Percentiles rank a stretch among this genome's conserved stretches.
These are phyloP conservation scores for Cocos nucifera DNA, from an alignment of 176 grass and related monocot genomes.

Conservation along the genomic window DNA sequence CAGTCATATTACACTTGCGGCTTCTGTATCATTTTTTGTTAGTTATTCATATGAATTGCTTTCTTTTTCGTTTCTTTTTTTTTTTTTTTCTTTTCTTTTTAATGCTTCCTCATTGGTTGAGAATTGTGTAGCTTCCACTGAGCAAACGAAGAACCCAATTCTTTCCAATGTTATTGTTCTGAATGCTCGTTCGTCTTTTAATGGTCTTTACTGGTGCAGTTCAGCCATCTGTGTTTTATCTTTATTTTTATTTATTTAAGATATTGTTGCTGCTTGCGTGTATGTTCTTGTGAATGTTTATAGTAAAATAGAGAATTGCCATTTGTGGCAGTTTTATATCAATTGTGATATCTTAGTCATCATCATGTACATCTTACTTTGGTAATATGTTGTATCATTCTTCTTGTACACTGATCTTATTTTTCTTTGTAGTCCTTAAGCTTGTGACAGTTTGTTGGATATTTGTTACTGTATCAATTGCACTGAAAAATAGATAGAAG, in stretches of 20 bases:
- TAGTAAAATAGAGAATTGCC: too few relatives aligned
- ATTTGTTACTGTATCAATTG: too few relatives aligned
- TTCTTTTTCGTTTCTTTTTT: too few relatives aligned
- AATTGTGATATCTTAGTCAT: too few relatives aligned
- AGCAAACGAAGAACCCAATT: slow-evolving; percentile 6
- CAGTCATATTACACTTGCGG: slow-evolving; percentile 3
- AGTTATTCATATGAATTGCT: neutral
- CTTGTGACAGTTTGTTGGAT: too few relatives aligned
- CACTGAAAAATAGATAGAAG: too few relatives aligned
- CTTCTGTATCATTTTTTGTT: neutral
- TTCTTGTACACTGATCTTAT: too few relatives aligned
- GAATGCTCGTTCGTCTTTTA: neutral
- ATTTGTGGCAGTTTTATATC: too few relatives aligned
- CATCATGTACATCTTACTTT: too few relatives aligned
- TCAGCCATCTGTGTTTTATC: neutral
- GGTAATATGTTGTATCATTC: too few relatives aligned
- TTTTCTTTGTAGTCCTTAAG: too few relatives aligned
- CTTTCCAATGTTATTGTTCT: neutral
- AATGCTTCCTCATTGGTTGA: neutral
- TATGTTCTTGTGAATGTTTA: too few relatives aligned
- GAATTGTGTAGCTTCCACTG: neutral
- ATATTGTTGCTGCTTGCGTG: neutral
- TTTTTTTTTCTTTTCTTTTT: neutral
- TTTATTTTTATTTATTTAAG: neutral
- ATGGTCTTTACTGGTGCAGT: neutral